Percentiles rank a stretch among this genome's conserved stretches.
phyloP scores from a whole-genome alignment of 2,329 filamentous ascomycete genomes.

The Clonostachys rhizophaga region DNA sequence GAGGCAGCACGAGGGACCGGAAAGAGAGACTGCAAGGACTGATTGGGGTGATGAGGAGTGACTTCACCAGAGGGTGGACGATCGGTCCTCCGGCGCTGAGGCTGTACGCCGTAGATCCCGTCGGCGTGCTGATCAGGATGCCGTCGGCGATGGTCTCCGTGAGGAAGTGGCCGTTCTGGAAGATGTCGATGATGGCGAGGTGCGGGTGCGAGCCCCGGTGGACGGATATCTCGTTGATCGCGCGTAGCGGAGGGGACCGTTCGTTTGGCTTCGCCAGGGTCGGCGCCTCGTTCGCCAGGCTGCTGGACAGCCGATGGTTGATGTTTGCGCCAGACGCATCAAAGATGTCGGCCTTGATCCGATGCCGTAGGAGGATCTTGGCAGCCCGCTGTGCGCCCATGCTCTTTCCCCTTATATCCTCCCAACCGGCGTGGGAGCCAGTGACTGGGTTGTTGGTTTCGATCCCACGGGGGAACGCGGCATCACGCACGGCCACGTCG shows the following conservation, averaged over 20 bases:
- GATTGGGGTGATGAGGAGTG: slow-evolving; percentile 87
- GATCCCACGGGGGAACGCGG: slow-evolving; percentile 23
- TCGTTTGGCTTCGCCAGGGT: slow-evolving; percentile 22
- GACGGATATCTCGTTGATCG: slow-evolving; percentile 93
- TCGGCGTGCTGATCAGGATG: slow-evolving; percentile 90
- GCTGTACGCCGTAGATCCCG: slow-evolving; percentile 91
- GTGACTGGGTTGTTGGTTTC: slow-evolving; percentile 10
- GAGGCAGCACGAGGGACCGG: slow-evolving; percentile 81
- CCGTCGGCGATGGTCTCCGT: slow-evolving; percentile 95
- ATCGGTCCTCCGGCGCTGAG: slow-evolving; percentile 91
- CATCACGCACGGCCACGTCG: slow-evolving; percentile 41
- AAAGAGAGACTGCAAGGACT: slow-evolving; percentile 91
- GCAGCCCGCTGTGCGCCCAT: slow-evolving; percentile 72
- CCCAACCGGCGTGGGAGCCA: slow-evolving; percentile 50
- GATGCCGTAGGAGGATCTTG: slow-evolving; percentile 79
- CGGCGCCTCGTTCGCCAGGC: slow-evolving; percentile 39
- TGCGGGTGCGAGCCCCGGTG: slow-evolving; percentile 89
- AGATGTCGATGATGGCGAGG: slow-evolving; percentile 87
- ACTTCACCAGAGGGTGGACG: slow-evolving; percentile 86
- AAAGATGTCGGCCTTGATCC: slow-evolving; percentile 82
- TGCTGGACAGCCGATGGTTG: slow-evolving; percentile 40
- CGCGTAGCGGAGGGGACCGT: slow-evolving; percentile 46
- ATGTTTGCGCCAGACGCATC: slow-evolving; percentile 61
- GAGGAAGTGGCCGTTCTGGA: slow-evolving; percentile 80
- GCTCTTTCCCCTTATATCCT: slow-evolving; percentile 70